Conservation (phyloP, 2,329 filamentous ascomycete genomes). For the Elsinoe australis region DNA sequence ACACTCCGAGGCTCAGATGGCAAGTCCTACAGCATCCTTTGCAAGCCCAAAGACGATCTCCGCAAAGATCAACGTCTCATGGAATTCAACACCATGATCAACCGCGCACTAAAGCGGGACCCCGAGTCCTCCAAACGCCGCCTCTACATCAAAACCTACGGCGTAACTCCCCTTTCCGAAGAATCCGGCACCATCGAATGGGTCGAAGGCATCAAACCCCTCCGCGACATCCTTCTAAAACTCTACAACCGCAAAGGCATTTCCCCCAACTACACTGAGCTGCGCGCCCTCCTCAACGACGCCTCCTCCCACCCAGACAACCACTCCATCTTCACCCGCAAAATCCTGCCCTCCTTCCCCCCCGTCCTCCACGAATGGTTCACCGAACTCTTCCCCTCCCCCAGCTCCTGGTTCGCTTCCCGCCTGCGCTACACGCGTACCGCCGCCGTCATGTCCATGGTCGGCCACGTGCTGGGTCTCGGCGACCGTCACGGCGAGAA, state of each 20-base stretch:
- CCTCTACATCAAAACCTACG: slow-evolving; percentile 93
- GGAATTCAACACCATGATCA: slow-evolving; percentile 99
- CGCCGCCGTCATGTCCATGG: slow-evolving; percentile 98
- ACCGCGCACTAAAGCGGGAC: slow-evolving; percentile 83
- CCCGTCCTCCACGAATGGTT: slow-evolving; percentile 92
- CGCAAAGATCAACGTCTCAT: slow-evolving; percentile 96
- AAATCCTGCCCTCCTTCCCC: slow-evolving; percentile 60
- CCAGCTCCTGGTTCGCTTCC: slow-evolving; percentile 83
- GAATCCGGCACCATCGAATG: slow-evolving; percentile 98
- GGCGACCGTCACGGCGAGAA: slow-evolving; percentile 97
- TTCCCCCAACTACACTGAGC: slow-evolving; percentile 56
- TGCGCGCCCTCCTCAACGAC: slow-evolving; percentile 56
- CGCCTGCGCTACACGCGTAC: slow-evolving; percentile 85
- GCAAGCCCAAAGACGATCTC: slow-evolving; percentile 97
- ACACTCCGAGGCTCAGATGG: slow-evolving; percentile 85
- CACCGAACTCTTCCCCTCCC: slow-evolving; percentile 86
- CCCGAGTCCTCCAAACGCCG: slow-evolving; percentile 83
- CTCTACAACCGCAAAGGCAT: slow-evolving; percentile 71
- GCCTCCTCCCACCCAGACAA: slow-evolving; percentile 56
- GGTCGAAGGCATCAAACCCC: slow-evolving; percentile 91
- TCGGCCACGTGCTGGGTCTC: slow-evolving; percentile 84
- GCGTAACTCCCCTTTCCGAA: slow-evolving; percentile 92
- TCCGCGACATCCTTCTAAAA: slow-evolving; percentile 79
- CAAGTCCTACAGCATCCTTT: slow-evolving; percentile 77
- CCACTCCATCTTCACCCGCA: slow-evolving; percentile 62